A percentile compares a stretch with the other conserved stretches of the same genome.
Conservation (phyloP, 192 early-diverging fungal species). For the Cetraspora pellucida region DNA sequence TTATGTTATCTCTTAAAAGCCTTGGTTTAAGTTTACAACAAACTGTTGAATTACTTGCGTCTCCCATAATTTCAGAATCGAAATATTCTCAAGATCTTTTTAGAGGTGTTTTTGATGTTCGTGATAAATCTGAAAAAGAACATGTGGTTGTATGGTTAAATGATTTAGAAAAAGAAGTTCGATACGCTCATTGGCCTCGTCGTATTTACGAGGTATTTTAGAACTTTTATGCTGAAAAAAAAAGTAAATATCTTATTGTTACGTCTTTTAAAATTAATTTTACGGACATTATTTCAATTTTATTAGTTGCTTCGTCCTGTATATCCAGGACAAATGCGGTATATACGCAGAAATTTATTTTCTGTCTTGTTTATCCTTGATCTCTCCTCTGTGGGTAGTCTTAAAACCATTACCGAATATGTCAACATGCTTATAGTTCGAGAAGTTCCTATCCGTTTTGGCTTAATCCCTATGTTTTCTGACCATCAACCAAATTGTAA, state of each 20-base stretch:
- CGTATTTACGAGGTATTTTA: slow-evolving; percentile 41
- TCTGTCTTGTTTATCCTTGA: slow-evolving; percentile 75
- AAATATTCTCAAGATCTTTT: slow-evolving; percentile 33
- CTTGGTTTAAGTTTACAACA: slow-evolving; percentile 46
- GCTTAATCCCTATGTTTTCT: slow-evolving; percentile 71
- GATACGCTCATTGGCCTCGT: slow-evolving; percentile 72
- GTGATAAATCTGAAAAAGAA: slow-evolving; percentile 55
- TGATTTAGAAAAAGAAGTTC: slow-evolving; percentile 82
- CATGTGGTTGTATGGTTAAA: slow-evolving; percentile 83
- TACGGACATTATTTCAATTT: neutral
- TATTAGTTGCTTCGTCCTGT: slow-evolving; percentile 60
- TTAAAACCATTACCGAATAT: slow-evolving; percentile 64
- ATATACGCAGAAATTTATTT: slow-evolving; percentile 79
- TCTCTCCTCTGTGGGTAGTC: slow-evolving; percentile 55
- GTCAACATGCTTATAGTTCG: slow-evolving; percentile 65
- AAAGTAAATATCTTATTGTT: neutral
- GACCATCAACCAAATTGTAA: slow-evolving; percentile 46
- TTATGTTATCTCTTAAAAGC: slow-evolving; percentile 50
- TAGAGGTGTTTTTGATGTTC: slow-evolving; percentile 74
- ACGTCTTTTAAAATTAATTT: neutral
- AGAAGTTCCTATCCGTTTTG: slow-evolving; percentile 83
- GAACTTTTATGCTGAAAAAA: neutral
- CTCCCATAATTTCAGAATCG: slow-evolving; percentile 18
- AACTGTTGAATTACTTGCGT: slow-evolving; percentile 46
- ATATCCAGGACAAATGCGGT: slow-evolving; percentile 72